Conservation (phyloP, 139 green algal genomes). For the Trebouxia sp. region DNA sequence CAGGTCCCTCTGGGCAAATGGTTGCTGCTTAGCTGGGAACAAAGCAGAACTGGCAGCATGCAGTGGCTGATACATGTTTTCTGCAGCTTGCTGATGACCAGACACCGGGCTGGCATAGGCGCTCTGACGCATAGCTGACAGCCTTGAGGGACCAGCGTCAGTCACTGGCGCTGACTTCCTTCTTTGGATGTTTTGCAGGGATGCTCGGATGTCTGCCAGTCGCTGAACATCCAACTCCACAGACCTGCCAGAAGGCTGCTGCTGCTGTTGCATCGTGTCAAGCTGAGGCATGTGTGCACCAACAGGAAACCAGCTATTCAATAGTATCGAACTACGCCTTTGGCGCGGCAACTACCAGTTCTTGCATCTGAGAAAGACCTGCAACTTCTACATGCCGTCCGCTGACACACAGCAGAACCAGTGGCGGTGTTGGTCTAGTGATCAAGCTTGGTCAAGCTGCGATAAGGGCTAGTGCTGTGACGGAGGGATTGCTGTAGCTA, state of each 20-base stretch:
- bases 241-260: not conserved
- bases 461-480: too few species aligned
- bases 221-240: conserved; percentile 21
- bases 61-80: conserved; percentile 2
- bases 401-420: too few species aligned
- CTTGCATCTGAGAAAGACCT: too few species aligned
- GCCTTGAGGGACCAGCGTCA: not conserved
- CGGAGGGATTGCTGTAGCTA: too few species aligned
- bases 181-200: conserved; percentile 10
- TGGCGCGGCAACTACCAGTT: too few species aligned
- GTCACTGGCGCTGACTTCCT: not conserved
- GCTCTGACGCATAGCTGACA: not conserved
- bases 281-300: not conserved
- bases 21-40: conserved; percentile 4
- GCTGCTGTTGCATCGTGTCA: not conserved
- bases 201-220: conserved; percentile 17
- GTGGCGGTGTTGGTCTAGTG: too few species aligned
- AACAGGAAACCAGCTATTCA: too few species aligned
- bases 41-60: not conserved
- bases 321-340: too few species aligned
- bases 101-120: not conserved
- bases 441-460: too few species aligned
- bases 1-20: conserved; percentile 17
- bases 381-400: too few species aligned
- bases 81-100: not conserved